Conservation (phyloP, 2,329 filamentous ascomycete genomes). For the Rhinocladiella similis region DNA sequence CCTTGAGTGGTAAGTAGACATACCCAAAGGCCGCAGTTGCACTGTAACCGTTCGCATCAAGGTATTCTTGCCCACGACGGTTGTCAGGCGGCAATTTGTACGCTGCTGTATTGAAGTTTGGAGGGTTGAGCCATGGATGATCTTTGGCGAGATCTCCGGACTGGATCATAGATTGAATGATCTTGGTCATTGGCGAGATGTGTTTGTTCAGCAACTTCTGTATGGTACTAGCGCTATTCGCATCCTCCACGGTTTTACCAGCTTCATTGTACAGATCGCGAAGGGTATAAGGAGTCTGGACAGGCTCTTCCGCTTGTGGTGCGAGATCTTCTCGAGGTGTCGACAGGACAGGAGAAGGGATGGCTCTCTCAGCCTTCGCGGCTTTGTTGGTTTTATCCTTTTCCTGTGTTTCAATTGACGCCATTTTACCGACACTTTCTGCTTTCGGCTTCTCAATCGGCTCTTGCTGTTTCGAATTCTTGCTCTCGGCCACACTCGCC, state of each 20-base stretch:
- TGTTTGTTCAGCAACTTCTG: conserved; percentile 26
- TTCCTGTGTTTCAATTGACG: neutral
- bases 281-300: conserved; percentile 20
- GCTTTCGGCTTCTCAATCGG: conserved; percentile 1
- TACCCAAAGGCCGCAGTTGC: conserved; percentile 37
- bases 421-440: neutral
- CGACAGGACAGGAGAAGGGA: conserved; percentile 4
- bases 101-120: conserved; percentile 32
- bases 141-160: conserved; percentile 38
- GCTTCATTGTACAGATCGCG: conserved; percentile 27
- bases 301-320: conserved; percentile 5
- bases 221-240: conserved; percentile 6
- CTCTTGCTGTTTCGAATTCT: neutral
- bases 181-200: conserved; percentile 25
- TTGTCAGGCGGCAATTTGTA: conserved; percentile 29
- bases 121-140: conserved; percentile 39
- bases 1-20: conserved; percentile 45
- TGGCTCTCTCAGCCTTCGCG: conserved; percentile 1
- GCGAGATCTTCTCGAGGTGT: conserved; percentile 13
- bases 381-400: neutral
- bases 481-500: conserved; percentile 7
- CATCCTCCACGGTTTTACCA: conserved; percentile 9
- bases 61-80: conserved; percentile 28
- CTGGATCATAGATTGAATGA: conserved; percentile 25
- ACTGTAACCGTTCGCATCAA: conserved; percentile 30